These are phyloP conservation scores for Deuterostichococcus epilithicus DNA, from an alignment of 139 green algal species.

Conservation along the genomic window DNA sequence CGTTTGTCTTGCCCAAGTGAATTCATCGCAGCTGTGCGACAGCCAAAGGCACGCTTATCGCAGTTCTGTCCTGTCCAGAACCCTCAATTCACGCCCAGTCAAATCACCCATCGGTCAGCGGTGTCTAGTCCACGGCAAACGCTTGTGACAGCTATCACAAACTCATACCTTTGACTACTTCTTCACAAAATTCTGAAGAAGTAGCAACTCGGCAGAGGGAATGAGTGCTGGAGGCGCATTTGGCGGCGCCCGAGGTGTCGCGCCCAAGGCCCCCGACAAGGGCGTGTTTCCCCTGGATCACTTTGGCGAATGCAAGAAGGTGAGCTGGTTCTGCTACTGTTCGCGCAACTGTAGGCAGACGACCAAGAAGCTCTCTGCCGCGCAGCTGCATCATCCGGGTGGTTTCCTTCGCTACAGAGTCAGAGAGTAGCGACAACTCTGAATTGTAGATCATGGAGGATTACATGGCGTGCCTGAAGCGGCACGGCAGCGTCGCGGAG, in stretches of 20 bases:
- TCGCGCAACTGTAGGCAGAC: too few species aligned
- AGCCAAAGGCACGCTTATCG: too few species aligned
- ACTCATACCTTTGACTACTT: not conserved
- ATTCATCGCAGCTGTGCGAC: too few species aligned
- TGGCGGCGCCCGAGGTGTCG: constrained; percentile 56
- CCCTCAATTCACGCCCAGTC: too few species aligned
- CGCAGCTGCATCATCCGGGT: not conserved
- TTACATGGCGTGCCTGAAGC: constrained; percentile 80
- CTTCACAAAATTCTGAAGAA: not conserved
- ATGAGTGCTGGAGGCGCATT: constrained; percentile 47
- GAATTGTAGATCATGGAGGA: constrained; percentile 56
- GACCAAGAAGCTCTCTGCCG: not conserved
- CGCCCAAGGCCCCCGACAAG: constrained; percentile 85
- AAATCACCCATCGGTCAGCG: too few species aligned
- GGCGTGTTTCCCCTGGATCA: constrained; percentile 96
- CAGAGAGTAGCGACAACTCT: not conserved
- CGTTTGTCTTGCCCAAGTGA: too few species aligned
- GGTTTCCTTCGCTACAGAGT: not conserved
- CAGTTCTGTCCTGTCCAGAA: too few species aligned
- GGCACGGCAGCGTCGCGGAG: constrained; percentile 48
- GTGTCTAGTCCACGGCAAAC: too few species aligned
- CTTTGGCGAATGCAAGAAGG: constrained; percentile 89
- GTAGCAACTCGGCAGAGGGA: not conserved
- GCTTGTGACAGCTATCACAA: too few species aligned
- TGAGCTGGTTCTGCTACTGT: too few species aligned